Base-by-base conservation (phyloP, 2,329 filamentous ascomycete genomes). In the Cercospora beticola region DNA sequence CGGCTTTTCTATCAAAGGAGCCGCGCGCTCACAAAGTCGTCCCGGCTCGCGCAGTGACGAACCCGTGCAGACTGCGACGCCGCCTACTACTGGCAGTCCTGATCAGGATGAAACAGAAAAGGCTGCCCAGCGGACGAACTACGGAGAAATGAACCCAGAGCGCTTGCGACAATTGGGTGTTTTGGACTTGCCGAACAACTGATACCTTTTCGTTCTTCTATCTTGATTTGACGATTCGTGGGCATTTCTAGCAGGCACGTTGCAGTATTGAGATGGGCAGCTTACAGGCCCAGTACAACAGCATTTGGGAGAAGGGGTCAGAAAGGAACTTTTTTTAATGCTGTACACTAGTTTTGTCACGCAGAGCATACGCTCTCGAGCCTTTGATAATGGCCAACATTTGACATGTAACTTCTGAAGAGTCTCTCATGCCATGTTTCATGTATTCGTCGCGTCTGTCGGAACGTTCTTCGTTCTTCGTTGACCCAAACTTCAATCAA, bases 1-100 rank as follows among this genome's bases (percentile, higher is more conserved):
- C 68, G 73, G 72, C 6, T 76, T 75, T 57, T 70, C 72, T 1
- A 74, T 74, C 65, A 75, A 74, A 62, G 76, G 74, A 14, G 75
- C 73, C 54, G 70, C 71, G 36, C 66, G 72, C 52, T 66, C 68
- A 23, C 70, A 68, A 26, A 70, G 69, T 59, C 65, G 69, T n/a
- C 69, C 67, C 43, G 65, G 36, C 4, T 73, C 71, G 23, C 63
- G 64, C 31, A 70, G 71, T 21, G 69, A 69, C 21, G 81, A 79
- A 64, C 80, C 81, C 9, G 78, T 78, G 72, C 83, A 84, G 70
- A 79, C 82, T 23, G 83, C 82, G 4, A 85, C 82, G 9, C 83
- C 79, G 31, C 78, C 78, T 2, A 79, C 78, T 1, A 79, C 77
- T 4, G 77, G 76, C 64, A 78, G 77, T n/a, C 77, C 77, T 7